Evolutionary conservation across 2,329 filamentous ascomycete species (phyloP), one percentile per base, ranked within the genome.

Genomic region (Fusarium nelsonii): DNA sequence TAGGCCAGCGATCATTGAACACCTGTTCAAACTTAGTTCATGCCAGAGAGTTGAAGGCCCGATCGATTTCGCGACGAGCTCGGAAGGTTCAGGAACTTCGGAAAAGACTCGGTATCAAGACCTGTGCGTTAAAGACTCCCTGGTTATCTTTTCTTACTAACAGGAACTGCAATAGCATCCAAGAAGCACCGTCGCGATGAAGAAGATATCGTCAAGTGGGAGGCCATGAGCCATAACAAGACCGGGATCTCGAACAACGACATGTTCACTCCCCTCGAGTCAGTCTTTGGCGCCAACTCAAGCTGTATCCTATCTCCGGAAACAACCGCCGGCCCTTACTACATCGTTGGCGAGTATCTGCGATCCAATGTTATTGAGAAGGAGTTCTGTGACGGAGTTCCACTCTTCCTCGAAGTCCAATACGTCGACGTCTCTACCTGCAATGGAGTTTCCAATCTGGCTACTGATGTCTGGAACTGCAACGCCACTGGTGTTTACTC

Each of bases 401-500:
- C 58, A 10, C 15, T 62, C 6, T 62, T 62, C 33, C 56, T 62
- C 5, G 58, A 62, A 1, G 45, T 62, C 15, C 58, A 62, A n/a
- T 61, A 62, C n/a, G 39, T 62, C n/a, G 56, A 62, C n/a, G 56
- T 62, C 1, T n/a, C 58, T 0, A 62, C 39, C 7, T 62, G 58
- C 4, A 11, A 23, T 4, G 56, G 26, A 20, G 56, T 62, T 1
- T 45, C 58, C 8, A 62, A 61, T 2, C 3, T 62, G 12, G 58
- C 58, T 0, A 62, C 58, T 0, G 58, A 62, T 2, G n/a, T 62
- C 1, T 62, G 56, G 58, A 62, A 62, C 45, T 62, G 58, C 1
- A 62, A 61, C 20, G 58, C 56, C 15, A 61, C 58, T 4, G 56
- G 58, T 6, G 45, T 62, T 15, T 62, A 62, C 33, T 62, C 58